These are phyloP conservation scores for Penicillium ucsense DNA, from an alignment of 495 filamentous ascomycete genomes.

Conservation along the genomic window DNA sequence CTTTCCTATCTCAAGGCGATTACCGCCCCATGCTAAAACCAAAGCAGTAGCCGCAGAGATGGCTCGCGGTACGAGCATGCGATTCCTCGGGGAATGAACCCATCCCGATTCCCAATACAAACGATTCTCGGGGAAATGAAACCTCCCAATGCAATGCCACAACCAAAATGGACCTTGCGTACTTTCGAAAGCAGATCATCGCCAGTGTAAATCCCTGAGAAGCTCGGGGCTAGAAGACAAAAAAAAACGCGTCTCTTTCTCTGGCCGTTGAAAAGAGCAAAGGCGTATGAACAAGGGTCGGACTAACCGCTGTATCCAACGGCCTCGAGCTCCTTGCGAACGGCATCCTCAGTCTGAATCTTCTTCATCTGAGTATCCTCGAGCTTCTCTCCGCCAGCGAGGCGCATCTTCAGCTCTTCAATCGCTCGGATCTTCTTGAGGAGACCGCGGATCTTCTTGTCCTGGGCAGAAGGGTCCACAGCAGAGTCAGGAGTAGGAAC, in stretches of 20 bases:
- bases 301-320: constrained; percentile 43
- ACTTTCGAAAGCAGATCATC: too few relatives aligned
- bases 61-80: too few relatives aligned
- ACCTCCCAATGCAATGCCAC: too few relatives aligned
- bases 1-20: too few relatives aligned
- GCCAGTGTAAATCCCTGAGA: too few relatives aligned
- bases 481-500: constrained; percentile 15
- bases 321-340: constrained; percentile 70
- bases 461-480: constrained; percentile 37
- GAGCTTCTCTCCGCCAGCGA: constrained; percentile 86
- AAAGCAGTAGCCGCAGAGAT: too few relatives aligned
- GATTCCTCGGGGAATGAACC: too few relatives aligned
- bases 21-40: too few relatives aligned
- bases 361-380: constrained; percentile 99
- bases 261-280: neutral
- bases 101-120: too few relatives aligned
- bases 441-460: constrained; percentile 85
- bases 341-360: constrained; percentile 76
- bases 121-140: too few relatives aligned
- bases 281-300: neutral
- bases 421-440: constrained; percentile 97
- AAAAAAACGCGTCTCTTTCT: neutral
- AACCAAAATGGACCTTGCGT: too few relatives aligned
- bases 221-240: neutral
- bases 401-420: constrained; percentile 93